These are phyloP conservation scores for Huiozyma naganishii DNA, from an alignment of 805 yeast genomes.

Conservation along the genomic window DNA sequence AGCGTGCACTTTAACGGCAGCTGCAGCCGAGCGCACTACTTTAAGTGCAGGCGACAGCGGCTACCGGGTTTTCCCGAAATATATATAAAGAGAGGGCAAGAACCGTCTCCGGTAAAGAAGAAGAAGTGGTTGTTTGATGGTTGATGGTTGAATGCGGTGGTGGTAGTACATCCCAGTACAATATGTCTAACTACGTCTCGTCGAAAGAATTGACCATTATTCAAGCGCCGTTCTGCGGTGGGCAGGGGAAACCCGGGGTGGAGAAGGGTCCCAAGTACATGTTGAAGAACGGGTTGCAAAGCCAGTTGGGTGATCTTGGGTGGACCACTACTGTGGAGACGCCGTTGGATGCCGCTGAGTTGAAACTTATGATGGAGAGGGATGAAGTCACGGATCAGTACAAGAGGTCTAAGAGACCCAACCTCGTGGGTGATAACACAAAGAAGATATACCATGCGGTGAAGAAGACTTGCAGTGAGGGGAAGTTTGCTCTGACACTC, in stretches of 20 bases:
- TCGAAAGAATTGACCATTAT: conserved; percentile 48
- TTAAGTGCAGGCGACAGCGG: background rate
- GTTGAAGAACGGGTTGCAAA: conserved; percentile 56
- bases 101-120: background rate
- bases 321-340: conserved; percentile 51
- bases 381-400: conserved; percentile 40
- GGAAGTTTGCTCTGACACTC: conserved; percentile 63
- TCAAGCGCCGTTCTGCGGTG: conserved; percentile 90
- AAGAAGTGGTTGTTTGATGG: background rate
- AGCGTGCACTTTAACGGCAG: background rate
- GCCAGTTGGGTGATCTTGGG: conserved; percentile 54
- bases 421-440: conserved; percentile 66
- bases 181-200: conserved; percentile 40
- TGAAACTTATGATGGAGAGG: conserved; percentile 32
- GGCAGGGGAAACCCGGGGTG: conserved; percentile 89
- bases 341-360: conserved; percentile 43
- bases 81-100: background rate
- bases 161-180: background rate
- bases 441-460: conserved; percentile 53
- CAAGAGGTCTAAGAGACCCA: conserved; percentile 57
- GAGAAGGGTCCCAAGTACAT: conserved; percentile 87
- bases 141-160: too few species aligned
- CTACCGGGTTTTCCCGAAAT: background rate
- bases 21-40: background rate
- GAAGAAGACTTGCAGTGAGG: conserved; percentile 35